phyloP scores from a whole-genome alignment of 345 rosid species.

The Murraya koenigii region DNA sequence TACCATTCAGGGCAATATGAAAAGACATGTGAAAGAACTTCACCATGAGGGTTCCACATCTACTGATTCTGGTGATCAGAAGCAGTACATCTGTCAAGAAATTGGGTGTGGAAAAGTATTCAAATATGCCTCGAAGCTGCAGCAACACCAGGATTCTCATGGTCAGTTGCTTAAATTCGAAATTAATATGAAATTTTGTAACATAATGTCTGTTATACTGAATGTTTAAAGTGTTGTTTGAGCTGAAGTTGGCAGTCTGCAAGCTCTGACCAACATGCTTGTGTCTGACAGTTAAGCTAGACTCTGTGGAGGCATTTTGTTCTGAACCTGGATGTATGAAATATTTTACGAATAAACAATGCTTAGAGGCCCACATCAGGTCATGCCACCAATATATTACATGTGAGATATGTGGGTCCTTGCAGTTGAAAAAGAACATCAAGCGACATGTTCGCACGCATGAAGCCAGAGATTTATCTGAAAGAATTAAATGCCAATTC shows the following conservation, averaged over 20 bases:
- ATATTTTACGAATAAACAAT: slow-evolving; percentile 63
- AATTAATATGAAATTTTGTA: neutral
- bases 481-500: slow-evolving; percentile 50
- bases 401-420: slow-evolving; percentile 66
- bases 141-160: slow-evolving; percentile 75
- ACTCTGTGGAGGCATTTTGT: slow-evolving; percentile 72
- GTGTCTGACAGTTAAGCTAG: slow-evolving; percentile 60
- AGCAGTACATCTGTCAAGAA: slow-evolving; percentile 59
- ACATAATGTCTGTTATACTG: neutral
- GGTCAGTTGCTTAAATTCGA: slow-evolving; percentile 35
- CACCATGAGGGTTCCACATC: slow-evolving; percentile 37
- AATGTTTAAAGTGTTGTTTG: no score
- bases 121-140: slow-evolving; percentile 53
- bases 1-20: slow-evolving; percentile 48
- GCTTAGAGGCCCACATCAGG: slow-evolving; percentile 62
- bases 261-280: slow-evolving; percentile 13
- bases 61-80: slow-evolving; percentile 12
- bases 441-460: slow-evolving; percentile 72
- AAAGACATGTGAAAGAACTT: slow-evolving; percentile 53
- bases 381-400: slow-evolving; percentile 55
- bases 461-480: slow-evolving; percentile 31
- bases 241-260: neutral
- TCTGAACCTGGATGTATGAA: slow-evolving; percentile 72
- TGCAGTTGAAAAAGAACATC: slow-evolving; percentile 69
- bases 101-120: slow-evolving; percentile 81